These are phyloP conservation scores for Coriolopsis trogii DNA, from an alignment of 1,284 basidiomycete species.

Conservation along the genomic window DNA sequence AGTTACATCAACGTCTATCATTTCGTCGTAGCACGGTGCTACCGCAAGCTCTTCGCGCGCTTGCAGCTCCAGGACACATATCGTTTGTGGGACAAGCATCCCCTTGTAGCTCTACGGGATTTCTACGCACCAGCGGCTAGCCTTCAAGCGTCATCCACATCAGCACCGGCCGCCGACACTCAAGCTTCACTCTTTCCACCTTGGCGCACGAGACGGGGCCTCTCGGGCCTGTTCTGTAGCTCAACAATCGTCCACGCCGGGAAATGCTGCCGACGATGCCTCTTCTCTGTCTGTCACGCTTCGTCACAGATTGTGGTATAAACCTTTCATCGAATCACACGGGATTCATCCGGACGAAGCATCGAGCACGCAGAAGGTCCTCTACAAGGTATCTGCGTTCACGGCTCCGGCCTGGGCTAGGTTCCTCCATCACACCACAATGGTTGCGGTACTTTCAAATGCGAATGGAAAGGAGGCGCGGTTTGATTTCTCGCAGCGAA, in stretches of 20 bases:
- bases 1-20: no score
- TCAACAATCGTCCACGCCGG: no score
- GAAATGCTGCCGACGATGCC: no score
- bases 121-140: not conserved
- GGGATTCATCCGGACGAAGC: not conserved
- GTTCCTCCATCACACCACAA: not conserved
- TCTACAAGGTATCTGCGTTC: not conserved
- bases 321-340: not conserved
- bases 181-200: no score
- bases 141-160: not conserved
- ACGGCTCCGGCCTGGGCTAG: not conserved
- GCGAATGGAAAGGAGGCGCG: not conserved
- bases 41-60: constrained; percentile 1
- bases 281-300: not conserved
- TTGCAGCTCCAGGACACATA: not conserved
- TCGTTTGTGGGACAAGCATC: not conserved
- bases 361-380: no score
- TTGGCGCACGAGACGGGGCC: not conserved
- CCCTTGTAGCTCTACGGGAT: not conserved
- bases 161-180: not conserved
- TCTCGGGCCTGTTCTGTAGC: no score
- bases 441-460: not conserved
- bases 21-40: not conserved
- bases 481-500: not conserved
- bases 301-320: not conserved